Conservation (phyloP, 2,329 filamentous ascomycete genomes). For the Fusarium sp. region DNA sequence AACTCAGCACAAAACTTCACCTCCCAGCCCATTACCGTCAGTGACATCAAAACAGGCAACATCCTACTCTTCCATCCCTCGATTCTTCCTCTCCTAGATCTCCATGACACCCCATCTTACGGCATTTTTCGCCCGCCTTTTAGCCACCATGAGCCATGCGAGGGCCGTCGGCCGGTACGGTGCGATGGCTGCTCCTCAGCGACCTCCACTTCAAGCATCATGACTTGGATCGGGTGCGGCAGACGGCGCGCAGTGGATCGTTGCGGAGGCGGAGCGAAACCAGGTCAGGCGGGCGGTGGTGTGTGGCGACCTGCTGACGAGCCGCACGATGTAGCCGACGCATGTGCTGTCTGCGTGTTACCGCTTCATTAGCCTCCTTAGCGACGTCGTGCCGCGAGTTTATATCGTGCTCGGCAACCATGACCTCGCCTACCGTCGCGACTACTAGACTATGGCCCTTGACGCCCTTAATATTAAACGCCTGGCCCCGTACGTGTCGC, state of each 20-base stretch:
- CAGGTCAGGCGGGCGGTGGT: constrained; percentile 27
- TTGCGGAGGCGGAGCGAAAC: constrained; percentile 25
- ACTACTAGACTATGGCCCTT: constrained; percentile 40
- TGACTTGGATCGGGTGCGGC: constrained; percentile 29
- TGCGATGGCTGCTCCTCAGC: constrained; percentile 36
- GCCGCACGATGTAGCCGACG: constrained; percentile 28
- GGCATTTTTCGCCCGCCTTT: background rate
- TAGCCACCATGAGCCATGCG: constrained; percentile 18
- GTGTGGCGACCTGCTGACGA: constrained; percentile 39
- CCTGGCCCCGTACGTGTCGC: constrained; percentile 24
- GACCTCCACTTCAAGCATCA: constrained; percentile 36
- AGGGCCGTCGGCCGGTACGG: background rate
- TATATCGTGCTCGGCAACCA: constrained; percentile 42
- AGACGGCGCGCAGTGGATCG: constrained; percentile 37
- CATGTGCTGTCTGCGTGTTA: constrained; percentile 36
- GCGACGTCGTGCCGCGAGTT: constrained; percentile 25
- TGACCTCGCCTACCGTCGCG: constrained; percentile 40
- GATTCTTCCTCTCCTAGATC: background rate
- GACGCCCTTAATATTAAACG: constrained; percentile 30
- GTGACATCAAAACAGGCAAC: background rate
- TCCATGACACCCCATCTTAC: background rate
- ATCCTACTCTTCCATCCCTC: constrained; percentile 1
- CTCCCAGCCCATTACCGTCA: no score
- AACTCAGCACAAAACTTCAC: no score
- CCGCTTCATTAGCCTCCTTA: constrained; percentile 32